These are phyloP conservation scores for Diplodia intermedia DNA, from an alignment of 2,329 filamentous ascomycete species.

Conservation along the genomic window DNA sequence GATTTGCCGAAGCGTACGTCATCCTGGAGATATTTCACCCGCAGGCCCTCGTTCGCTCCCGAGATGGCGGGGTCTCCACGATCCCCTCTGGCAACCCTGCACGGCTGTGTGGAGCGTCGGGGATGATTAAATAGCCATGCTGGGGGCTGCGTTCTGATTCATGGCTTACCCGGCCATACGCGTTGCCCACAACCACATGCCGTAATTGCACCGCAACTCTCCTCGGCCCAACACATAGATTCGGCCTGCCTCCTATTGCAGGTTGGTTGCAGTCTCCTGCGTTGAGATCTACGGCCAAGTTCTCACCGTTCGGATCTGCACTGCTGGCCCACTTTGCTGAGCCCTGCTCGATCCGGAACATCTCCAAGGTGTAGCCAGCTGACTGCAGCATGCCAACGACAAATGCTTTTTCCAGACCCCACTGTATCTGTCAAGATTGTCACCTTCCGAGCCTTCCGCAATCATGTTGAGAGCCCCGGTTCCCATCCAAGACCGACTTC, in stretches of 20 bases:
- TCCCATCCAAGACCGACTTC: constrained; percentile 43
- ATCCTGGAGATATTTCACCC: constrained; percentile 24
- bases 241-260: neutral
- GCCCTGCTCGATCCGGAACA: neutral
- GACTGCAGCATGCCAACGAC: neutral
- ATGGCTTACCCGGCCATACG: neutral
- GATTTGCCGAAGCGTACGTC: constrained; percentile 23
- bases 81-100: neutral
- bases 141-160: neutral
- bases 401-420: neutral
- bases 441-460: no score
- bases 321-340: neutral
- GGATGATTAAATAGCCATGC: constrained; percentile 14
- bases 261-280: neutral
- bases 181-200: neutral
- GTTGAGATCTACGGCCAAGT: neutral
- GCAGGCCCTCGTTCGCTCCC: neutral
- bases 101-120: neutral
- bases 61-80: constrained; percentile 20
- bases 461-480: constrained; percentile 33
- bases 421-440: no score
- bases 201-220: no score
- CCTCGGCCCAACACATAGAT: neutral
- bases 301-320: neutral
- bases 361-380: no score